Conservation (phyloP, 1,284 basidiomycete genomes). For the Bjerkandera adusta region DNA sequence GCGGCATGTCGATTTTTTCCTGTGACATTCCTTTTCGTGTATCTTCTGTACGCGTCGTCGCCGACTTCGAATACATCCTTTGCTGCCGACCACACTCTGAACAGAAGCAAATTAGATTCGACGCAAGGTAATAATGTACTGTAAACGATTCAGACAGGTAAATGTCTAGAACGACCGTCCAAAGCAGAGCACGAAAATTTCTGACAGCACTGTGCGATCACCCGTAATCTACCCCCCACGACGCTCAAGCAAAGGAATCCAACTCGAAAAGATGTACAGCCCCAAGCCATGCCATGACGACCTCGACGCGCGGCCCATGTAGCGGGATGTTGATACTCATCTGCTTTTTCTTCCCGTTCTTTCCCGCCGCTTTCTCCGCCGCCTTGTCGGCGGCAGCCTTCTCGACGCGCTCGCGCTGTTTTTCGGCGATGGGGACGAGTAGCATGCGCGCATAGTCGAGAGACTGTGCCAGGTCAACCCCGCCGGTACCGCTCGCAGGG, state of each 20-base stretch:
- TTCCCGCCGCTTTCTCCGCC: conserved; percentile 27
- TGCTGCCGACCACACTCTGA: background rate
- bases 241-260: conserved; percentile 42
- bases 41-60: background rate
- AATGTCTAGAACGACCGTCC: no score
- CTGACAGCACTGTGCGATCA: background rate
- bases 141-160: background rate
- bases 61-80: conserved; percentile 1
- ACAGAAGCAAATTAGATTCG: background rate
- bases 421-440: conserved; percentile 60
- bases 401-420: conserved; percentile 54
- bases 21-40: conserved; percentile 30
- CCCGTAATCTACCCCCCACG: background rate
- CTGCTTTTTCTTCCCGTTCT: conserved; percentile 49
- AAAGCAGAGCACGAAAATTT: background rate
- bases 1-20: conserved; percentile 40
- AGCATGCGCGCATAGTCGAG: conserved; percentile 68
- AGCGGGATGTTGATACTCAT: conserved; percentile 75
- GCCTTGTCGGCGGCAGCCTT: conserved; percentile 48
- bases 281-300: conserved; percentile 77
- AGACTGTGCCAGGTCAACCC: conserved; percentile 39
- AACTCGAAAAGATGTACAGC: conserved; percentile 73
- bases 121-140: background rate
- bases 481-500: conserved; percentile 16
- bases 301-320: conserved; percentile 79